Evolutionary conservation across 2,329 filamentous ascomycete genomes (phyloP).

Genomic region (Venturia carpophila): DNA sequence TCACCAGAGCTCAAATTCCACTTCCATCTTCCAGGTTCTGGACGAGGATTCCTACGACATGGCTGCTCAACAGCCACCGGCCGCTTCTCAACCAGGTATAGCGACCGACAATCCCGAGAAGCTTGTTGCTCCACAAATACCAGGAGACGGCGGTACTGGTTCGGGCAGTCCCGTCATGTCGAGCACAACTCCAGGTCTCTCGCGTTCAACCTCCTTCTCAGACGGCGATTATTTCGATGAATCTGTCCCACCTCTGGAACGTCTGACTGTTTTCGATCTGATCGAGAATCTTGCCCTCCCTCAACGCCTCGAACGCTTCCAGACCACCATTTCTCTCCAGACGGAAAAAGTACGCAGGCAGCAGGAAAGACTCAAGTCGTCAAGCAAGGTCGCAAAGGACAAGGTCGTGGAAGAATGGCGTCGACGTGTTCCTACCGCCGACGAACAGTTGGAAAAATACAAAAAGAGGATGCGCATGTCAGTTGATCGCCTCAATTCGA

Average conservation of each 20-base stretch:
- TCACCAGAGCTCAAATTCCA: background rate
- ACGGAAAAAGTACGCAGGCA: constrained; percentile 79
- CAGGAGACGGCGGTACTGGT: background rate
- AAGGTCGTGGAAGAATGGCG: constrained; percentile 91
- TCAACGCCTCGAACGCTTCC: constrained; percentile 83
- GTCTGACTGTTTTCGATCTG: constrained; percentile 83
- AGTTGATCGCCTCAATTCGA: constrained; percentile 76
- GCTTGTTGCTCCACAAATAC: background rate
- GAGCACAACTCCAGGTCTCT: constrained; percentile 48
- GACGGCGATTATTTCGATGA: constrained; percentile 73
- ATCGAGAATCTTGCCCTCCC: constrained; percentile 87
- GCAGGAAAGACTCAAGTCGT: constrained; percentile 68
- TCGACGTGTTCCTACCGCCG: constrained; percentile 74
- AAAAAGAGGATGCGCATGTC: constrained; percentile 76
- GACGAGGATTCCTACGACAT: constrained; percentile 18
- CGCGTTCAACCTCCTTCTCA: constrained; percentile 74
- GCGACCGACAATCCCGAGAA: background rate
- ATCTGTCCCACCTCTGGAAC: constrained; percentile 84
- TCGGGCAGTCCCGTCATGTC: background rate
- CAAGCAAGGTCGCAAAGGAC: constrained; percentile 70
- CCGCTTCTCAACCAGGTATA: constrained; percentile 3
- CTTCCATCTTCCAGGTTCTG: constrained; percentile 13
- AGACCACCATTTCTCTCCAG: constrained; percentile 72
- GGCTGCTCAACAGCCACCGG: constrained; percentile 2
- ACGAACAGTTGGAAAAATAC: constrained; percentile 90